These are phyloP conservation scores for Albizia julibrissin DNA, from an alignment of 306 rosid genomes.

Conservation along the genomic window DNA sequence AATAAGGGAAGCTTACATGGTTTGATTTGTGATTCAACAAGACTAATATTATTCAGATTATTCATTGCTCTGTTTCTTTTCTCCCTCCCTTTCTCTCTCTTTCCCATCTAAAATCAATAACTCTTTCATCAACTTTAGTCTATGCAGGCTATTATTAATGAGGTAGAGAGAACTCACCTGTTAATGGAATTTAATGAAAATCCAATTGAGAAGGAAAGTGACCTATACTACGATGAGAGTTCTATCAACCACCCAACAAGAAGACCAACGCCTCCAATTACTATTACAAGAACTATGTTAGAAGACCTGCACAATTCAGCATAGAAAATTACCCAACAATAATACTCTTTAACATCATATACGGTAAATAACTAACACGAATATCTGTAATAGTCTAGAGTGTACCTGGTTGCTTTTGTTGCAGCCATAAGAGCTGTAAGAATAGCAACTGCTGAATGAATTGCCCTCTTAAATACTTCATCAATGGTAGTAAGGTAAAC, in stretches of 20 bases:
- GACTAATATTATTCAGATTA: too few relatives aligned
- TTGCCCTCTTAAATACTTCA: constrained; percentile 74
- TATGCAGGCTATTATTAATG: neutral
- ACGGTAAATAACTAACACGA: neutral
- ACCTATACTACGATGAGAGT: constrained; percentile 37
- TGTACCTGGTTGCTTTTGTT: constrained; percentile 87
- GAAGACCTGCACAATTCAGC: constrained; percentile 35
- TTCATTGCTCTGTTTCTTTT: too few relatives aligned
- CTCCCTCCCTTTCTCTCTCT: too few relatives aligned
- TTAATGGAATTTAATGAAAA: constrained; percentile 25
- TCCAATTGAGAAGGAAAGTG: constrained; percentile 35
- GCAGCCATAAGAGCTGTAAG: constrained; percentile 90
- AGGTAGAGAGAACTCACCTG: constrained; percentile 31
- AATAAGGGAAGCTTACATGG: too few relatives aligned
- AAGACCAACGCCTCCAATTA: constrained; percentile 40
- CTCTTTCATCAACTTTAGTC: neutral
- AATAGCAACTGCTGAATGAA: constrained; percentile 79
- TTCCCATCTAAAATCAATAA: neutral
- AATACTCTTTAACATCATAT: neutral
- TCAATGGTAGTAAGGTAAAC: constrained; percentile 74
- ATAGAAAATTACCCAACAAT: neutral
- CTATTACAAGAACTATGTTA: constrained; percentile 39
- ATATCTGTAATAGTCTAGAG: neutral
- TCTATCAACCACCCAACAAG: constrained; percentile 49
- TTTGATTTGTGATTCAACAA: too few relatives aligned